Evolutionary conservation across 495 filamentous ascomycete genomes (phyloP).

Genomic region (Hyaloscypha finlandica): DNA sequence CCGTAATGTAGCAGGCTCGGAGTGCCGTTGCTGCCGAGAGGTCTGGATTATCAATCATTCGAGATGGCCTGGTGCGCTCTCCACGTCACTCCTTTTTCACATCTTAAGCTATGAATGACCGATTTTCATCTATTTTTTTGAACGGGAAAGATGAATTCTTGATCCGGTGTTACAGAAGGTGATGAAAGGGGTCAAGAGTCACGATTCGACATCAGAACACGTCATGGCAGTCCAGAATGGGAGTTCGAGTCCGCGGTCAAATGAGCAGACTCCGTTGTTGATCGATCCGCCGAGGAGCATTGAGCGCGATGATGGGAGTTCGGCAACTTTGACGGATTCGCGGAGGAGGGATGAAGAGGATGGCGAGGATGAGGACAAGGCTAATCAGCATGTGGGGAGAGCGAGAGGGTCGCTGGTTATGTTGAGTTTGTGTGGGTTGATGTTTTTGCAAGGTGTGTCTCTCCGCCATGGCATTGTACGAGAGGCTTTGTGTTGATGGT

Average conservation of each 20-base stretch:
- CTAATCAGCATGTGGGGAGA: slow-evolving; percentile 30
- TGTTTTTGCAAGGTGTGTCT: slow-evolving; percentile 34
- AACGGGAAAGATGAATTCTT: background rate
- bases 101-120: background rate
- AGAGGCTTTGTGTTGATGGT: background rate
- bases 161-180: background rate
- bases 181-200: background rate
- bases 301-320: slow-evolving; percentile 10
- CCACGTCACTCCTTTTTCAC: background rate
- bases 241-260: background rate
- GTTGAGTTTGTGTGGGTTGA: slow-evolving; percentile 30
- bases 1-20: background rate
- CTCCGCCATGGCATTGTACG: background rate
- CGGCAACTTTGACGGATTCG: slow-evolving; percentile 18
- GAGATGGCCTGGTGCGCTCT: background rate
- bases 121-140: background rate
- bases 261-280: slow-evolving; percentile 28
- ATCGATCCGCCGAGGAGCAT: slow-evolving; percentile 15
- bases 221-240: slow-evolving; percentile 1
- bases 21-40: background rate
- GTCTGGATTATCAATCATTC: background rate
- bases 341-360: slow-evolving; percentile 16
- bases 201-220: background rate
- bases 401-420: slow-evolving; percentile 27
- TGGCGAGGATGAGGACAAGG: slow-evolving; percentile 21